Percentiles rank a stretch among this genome's conserved stretches.
These are phyloP conservation scores for Leersia perrieri DNA, from an alignment of 176 grass and related monocot genomes.

Conservation along the genomic window DNA sequence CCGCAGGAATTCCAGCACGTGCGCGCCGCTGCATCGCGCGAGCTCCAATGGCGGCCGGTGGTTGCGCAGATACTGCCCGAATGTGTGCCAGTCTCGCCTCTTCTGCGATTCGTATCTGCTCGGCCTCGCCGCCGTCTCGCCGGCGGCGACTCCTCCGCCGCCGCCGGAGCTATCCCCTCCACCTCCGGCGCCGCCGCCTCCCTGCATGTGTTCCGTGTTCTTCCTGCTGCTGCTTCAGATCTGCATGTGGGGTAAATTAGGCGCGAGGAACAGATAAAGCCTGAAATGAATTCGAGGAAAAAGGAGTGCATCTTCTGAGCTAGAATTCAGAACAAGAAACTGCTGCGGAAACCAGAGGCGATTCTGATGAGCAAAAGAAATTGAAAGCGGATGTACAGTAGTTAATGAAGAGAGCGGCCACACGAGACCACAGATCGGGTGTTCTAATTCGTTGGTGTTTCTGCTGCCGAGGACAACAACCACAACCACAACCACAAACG, in stretches of 20 bases:
- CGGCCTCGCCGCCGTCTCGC: conserved; percentile 37
- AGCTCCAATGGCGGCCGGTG: conserved; percentile 78
- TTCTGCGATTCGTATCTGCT: conserved; percentile 90
- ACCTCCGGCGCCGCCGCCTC: conserved; percentile 6
- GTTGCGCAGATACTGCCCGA: conserved; percentile 81
- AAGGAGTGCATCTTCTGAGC: too few species aligned
- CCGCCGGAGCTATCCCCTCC: conserved; percentile 36
- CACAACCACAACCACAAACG: not conserved
- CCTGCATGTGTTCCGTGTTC: too few species aligned
- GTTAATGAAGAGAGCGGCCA: not conserved
- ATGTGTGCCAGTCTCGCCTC: conserved; percentile 84
- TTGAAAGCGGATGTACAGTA: not conserved
- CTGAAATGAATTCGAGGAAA: not conserved
- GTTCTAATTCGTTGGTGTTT: not conserved
- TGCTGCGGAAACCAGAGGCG: not conserved
- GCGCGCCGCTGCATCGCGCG: conserved; percentile 70
- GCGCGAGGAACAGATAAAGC: too few species aligned
- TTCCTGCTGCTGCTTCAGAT: too few species aligned
- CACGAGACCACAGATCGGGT: not conserved
- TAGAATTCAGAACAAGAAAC: too few species aligned
- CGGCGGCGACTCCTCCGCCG: not conserved
- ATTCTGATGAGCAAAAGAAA: not conserved
- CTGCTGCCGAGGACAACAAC: not conserved
- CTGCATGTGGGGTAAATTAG: too few species aligned
- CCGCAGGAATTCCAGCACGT: conserved; percentile 79